Conservation (phyloP, 2,329 filamentous ascomycete species). For the Ophiostoma piceae region DNA sequence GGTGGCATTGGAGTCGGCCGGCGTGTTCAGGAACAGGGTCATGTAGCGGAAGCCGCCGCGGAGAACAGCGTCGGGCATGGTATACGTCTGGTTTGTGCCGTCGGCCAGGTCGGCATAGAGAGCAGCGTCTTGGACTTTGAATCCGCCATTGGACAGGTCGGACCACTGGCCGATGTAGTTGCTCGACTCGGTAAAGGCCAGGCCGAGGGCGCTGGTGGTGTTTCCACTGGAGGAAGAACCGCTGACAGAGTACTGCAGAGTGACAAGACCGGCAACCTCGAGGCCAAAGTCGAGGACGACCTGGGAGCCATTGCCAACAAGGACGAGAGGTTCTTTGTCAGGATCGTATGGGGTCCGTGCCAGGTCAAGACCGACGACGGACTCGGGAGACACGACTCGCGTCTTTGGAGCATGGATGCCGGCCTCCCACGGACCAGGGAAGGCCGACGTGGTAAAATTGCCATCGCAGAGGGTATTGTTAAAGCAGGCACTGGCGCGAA, state of each 20-base stretch:
- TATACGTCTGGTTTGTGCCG: constrained; percentile 32
- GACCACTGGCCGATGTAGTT: constrained; percentile 45
- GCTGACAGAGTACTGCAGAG: constrained; percentile 44
- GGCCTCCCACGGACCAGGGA: constrained; percentile 53
- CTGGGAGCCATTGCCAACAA: constrained; percentile 45
- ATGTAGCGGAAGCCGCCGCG: constrained; percentile 52
- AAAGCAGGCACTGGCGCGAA: not conserved
- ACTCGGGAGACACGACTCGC: constrained; percentile 38
- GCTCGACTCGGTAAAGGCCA: constrained; percentile 46
- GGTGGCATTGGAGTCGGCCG: not conserved
- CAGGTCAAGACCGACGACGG: not conserved
- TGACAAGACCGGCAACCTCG: constrained; percentile 53
- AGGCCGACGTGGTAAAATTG: constrained; percentile 45
- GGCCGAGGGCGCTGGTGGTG: constrained; percentile 33
- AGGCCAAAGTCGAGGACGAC: constrained; percentile 55
- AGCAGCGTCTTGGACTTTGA: constrained; percentile 43
- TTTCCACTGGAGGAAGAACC: not conserved
- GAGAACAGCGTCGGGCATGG: constrained; percentile 41
- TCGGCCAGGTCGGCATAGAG: constrained; percentile 36
- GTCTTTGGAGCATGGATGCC: constrained; percentile 53
- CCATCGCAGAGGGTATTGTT: constrained; percentile 46
- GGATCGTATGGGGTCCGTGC: not conserved
- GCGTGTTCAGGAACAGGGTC: constrained; percentile 38
- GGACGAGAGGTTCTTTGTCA: constrained; percentile 15
- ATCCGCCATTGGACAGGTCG: constrained; percentile 44